Evolutionary conservation across 768 basidiomycete genomes (phyloP), one percentile per base, ranked within the genome.

Genomic region (Floccularia luteovirens): DNA sequence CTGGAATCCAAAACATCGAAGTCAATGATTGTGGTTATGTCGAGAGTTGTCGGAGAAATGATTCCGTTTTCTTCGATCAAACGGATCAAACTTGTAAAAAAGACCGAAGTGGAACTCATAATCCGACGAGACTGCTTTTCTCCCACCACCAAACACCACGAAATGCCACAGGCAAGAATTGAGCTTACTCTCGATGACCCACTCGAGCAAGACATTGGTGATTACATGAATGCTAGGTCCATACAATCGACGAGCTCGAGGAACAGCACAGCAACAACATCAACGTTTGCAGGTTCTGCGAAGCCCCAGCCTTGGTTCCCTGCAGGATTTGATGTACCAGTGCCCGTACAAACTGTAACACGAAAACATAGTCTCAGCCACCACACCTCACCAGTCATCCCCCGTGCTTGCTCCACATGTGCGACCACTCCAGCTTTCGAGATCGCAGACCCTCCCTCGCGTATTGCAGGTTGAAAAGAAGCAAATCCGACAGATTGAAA

Each of bases 401-500:
- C 38, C 14, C 34, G 46, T 4, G 43, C 43, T 5, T 12, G 38
- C 7, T 31, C 37, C 21, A 41, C 38, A 3, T 38, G 17, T 5
- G 22, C 42, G 44, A 31, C 50, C 54, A 6, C 32, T 42, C 6
- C 44, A 48, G 7, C 39, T 73, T 6, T 55, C 64, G 17, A 65
- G 74, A 14, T 74, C 75, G 8, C 63, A 55, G 36, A 76, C 76
- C 1, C 54, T 70, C 33, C 70, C 76, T 3, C 52, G 62, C 17
- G 52, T 68, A 16, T 56, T 54, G 4, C 64, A 62, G 7, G 37
- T 53, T 16, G 57, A 57, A 37, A 56, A 49, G 14, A 60, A 48
- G 38, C 50, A 54, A 17, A 52, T 54, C 27, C 54, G 60, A 24
- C 56, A 54, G 31, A 53, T 57, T 6, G 67, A 70, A 35, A 43